Evolutionary conservation across 148 eudicot species (phyloP).

Genomic region (Fagopyrum esculentum): DNA sequence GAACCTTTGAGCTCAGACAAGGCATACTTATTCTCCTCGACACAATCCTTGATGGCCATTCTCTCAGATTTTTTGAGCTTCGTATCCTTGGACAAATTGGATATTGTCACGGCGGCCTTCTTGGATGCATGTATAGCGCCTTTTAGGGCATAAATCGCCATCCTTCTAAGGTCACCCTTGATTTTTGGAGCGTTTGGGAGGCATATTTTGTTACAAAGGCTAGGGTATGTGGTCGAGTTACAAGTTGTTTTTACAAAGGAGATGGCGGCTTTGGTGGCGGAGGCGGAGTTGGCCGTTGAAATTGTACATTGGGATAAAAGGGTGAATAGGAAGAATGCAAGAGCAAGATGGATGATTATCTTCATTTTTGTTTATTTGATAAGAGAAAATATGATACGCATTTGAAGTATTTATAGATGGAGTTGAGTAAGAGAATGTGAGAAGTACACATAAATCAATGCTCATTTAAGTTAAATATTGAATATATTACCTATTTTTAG

Average conservation of each 20-base stretch:
- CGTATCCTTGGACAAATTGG: not conserved
- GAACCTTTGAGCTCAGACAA: not conserved
- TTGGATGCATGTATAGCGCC: not conserved
- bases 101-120: not conserved
- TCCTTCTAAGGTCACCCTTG: conserved; percentile 3
- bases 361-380: not conserved
- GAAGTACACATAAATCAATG: not conserved
- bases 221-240: conserved; percentile 14
- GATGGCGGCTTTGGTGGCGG: not conserved
- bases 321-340: not conserved
- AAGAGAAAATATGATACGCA: not conserved
- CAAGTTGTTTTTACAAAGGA: conserved; percentile 12
- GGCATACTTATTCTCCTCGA: not conserved
- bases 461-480: not conserved
- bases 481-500: not conserved
- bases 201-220: conserved; percentile 8
- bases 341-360: not conserved
- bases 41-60: conserved; percentile 4
- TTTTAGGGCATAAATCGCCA: conserved; percentile 4
- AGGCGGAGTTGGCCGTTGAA: not conserved
- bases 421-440: not conserved
- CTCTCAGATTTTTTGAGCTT: not conserved
- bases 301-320: not conserved
- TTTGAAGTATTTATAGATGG: not conserved
- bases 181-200: conserved; percentile 19